Conservation (phyloP, 192 early-diverging fungal genomes). For the Coemansia sp. region DNA sequence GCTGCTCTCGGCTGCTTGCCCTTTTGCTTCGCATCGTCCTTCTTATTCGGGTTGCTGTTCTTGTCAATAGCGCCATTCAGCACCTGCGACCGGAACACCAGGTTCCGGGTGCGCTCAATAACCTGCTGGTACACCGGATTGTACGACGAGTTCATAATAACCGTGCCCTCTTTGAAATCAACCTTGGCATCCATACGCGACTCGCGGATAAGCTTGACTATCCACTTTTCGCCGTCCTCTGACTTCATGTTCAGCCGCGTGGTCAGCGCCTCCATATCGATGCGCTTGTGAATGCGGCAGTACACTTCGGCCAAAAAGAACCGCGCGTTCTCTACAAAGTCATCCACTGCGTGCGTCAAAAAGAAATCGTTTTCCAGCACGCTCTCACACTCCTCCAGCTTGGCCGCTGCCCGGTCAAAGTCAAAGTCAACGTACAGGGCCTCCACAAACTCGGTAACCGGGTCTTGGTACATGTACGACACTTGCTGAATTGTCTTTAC, state of each 20-base stretch:
- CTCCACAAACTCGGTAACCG: constrained; percentile 92
- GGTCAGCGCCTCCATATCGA: constrained; percentile 84
- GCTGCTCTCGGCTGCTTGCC: constrained; percentile 30
- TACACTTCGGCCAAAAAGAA: constrained; percentile 96
- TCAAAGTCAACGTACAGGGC: constrained; percentile 91
- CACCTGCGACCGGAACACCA: constrained; percentile 89
- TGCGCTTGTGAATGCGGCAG: constrained; percentile 95
- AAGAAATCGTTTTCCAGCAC: constrained; percentile 91
- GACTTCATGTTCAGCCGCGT: constrained; percentile 81
- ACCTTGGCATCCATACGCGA: constrained; percentile 97
- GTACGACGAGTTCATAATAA: constrained; percentile 86
- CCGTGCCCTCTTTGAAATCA: constrained; percentile 91
- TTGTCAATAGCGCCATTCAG: no score
- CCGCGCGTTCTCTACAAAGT: constrained; percentile 93
- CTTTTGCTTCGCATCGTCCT: constrained; percentile 29
- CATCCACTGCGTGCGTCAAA: constrained; percentile 79
- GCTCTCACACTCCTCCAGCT: constrained; percentile 83
- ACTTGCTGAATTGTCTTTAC: constrained; percentile 88
- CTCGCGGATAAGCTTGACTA: constrained; percentile 94
- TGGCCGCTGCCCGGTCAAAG: constrained; percentile 87
- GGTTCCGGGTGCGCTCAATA: constrained; percentile 90
- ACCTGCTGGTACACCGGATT: constrained; percentile 92
- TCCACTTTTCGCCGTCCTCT: constrained; percentile 96
- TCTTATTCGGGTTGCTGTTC: constrained; percentile 56
- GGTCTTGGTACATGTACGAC: constrained; percentile 80